Percentiles rank a stretch among this genome's conserved stretches.
These are phyloP conservation scores for Juncus effusus DNA, from an alignment of 176 grass and related monocot genomes.

Conservation along the genomic window DNA sequence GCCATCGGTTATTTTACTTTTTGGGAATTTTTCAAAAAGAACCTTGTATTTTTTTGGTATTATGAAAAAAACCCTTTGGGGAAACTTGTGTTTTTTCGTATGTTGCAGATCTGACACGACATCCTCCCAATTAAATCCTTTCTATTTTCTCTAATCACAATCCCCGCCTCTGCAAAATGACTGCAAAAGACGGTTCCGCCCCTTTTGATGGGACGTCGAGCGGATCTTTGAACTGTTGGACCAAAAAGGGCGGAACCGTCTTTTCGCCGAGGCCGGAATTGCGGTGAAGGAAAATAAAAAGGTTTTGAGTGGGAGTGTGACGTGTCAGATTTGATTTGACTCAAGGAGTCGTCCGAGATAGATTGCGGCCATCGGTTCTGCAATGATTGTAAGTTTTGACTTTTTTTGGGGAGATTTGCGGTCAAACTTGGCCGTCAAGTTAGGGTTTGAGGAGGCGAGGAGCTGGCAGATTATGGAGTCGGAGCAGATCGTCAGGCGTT, in stretches of 20 bases:
- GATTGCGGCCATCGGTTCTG: constrained; percentile 88
- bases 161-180: too few species aligned
- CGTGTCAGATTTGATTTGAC: constrained; percentile 77
- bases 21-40: too few species aligned
- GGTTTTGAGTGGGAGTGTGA: constrained; percentile 20
- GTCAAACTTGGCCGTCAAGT: too few species aligned
- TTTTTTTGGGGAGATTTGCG: too few species aligned
- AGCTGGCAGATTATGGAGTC: constrained; percentile 45
- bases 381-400: constrained; percentile 73
- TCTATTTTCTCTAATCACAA: too few species aligned
- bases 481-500: too few species aligned
- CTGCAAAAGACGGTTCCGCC: too few species aligned
- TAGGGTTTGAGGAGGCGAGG: constrained; percentile 43
- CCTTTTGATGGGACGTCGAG: constrained; percentile 90
- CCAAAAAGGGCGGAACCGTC: constrained; percentile 79
- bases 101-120: too few species aligned
- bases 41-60: constrained; percentile 28
- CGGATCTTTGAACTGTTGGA: constrained; percentile 92
- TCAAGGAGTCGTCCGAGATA: constrained; percentile 48
- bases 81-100: too few species aligned
- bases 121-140: too few species aligned
- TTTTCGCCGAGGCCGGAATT: constrained; percentile 76
- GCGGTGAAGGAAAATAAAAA: constrained; percentile 38
- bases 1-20: too few species aligned
- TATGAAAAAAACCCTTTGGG: too few species aligned